phyloP scores from a whole-genome alignment of 257 asterid genomes.

The Solanum peruvianum region DNA sequence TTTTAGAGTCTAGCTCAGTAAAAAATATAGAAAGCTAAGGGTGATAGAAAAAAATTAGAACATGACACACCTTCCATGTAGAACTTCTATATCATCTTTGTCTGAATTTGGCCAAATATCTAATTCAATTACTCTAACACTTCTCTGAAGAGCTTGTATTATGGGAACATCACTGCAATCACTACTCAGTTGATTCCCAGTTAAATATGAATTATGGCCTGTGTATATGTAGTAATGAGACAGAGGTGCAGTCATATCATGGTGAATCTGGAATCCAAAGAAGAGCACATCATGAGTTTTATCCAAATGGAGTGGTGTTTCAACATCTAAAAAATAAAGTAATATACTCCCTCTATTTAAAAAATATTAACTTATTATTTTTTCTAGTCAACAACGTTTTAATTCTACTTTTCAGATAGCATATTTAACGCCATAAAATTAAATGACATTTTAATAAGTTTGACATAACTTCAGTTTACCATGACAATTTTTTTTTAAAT shows the following conservation, averaged over 20 bases:
- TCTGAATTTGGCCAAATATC: slow-evolving; percentile 78
- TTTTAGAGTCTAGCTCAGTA: not conserved
- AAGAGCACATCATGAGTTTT: not conserved
- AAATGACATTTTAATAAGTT: too few relatives aligned
- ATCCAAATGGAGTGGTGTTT: not conserved
- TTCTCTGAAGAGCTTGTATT: slow-evolving; percentile 34
- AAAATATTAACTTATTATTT: not conserved
- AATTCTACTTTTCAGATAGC: too few relatives aligned
- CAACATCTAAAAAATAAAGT: not conserved
- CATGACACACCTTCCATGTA: slow-evolving; percentile 58
- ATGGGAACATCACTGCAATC: slow-evolving; percentile 61
- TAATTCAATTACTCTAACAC: slow-evolving; percentile 68
- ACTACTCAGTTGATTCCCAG: slow-evolving; percentile 74
- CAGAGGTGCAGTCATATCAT: slow-evolving; percentile 64
- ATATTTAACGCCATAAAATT: too few relatives aligned
- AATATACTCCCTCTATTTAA: not conserved
- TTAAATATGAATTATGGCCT: slow-evolving; percentile 72
- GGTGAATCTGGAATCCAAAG: slow-evolving; percentile 43
- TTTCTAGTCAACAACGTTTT: not conserved
- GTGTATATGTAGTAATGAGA: slow-evolving; percentile 69
- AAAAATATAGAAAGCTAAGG: not conserved
- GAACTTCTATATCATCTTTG: slow-evolving; percentile 44
- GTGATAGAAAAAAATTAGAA: not conserved
- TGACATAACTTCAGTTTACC: not conserved
- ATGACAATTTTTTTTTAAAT: too few relatives aligned